Conservation (phyloP, 75 land plant genomes). For the Sequoiadendron giganteum region DNA sequence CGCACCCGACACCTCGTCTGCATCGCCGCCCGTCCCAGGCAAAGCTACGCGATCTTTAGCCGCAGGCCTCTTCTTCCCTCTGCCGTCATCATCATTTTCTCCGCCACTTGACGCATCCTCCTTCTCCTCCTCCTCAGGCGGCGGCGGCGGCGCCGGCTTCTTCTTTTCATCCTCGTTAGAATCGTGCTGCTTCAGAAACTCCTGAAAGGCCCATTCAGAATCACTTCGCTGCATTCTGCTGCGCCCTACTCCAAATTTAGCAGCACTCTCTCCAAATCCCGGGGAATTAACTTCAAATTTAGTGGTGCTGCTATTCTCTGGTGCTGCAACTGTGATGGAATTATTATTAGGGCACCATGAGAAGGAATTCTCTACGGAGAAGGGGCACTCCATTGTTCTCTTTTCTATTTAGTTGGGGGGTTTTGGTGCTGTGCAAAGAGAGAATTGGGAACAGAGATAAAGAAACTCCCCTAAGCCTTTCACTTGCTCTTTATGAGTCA, state of each 20-base stretch:
- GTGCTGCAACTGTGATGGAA: not conserved
- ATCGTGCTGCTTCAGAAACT: slow-evolving; percentile 44
- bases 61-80: slow-evolving; percentile 28
- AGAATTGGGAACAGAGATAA: not conserved
- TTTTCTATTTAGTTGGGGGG: not conserved
- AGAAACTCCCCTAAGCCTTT: not conserved
- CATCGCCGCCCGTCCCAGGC: not conserved
- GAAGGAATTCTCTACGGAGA: not conserved
- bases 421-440: not conserved
- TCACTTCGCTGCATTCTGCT: slow-evolving; percentile 68
- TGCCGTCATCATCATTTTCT: not conserved
- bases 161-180: not conserved
- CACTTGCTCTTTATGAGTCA: not conserved
- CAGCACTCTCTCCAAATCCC: not conserved
- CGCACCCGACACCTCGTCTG: slow-evolving; percentile 19
- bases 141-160: not conserved
- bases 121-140: not conserved
- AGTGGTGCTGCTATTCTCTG: not conserved
- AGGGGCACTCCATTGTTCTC: not conserved
- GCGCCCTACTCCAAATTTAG: not conserved
- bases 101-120: not conserved
- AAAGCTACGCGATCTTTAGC: slow-evolving; percentile 15
- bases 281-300: not conserved
- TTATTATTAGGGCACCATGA: not conserved
- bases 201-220: slow-evolving; percentile 90